phyloP scores from a whole-genome alignment of 768 basidiomycete species.

The Boletales sp. region DNA sequence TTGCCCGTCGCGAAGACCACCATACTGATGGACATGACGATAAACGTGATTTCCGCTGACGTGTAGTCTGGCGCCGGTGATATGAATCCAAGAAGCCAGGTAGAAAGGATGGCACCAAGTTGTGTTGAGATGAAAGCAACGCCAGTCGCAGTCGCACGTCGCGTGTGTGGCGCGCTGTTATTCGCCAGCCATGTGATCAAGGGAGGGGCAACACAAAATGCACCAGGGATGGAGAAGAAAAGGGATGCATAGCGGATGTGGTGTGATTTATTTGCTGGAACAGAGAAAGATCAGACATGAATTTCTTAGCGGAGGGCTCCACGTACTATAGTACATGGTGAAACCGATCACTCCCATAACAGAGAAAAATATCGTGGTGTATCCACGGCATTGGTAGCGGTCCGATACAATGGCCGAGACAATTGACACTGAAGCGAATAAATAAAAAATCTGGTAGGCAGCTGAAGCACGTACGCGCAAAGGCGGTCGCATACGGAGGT shows the following conservation, averaged over 20 bases:
- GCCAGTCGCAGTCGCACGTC: slow-evolving; percentile 58
- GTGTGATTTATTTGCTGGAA: slow-evolving; percentile 26
- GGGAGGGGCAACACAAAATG: slow-evolving; percentile 48
- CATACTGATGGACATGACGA: slow-evolving; percentile 39
- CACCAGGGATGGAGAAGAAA: slow-evolving; percentile 52
- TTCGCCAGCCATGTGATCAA: slow-evolving; percentile 60
- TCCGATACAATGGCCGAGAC: slow-evolving; percentile 50
- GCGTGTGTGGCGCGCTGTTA: slow-evolving; percentile 53
- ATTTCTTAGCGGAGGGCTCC: neutral
- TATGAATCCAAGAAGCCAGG: slow-evolving; percentile 54
- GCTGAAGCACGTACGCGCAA: slow-evolving; percentile 35
- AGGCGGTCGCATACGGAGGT: slow-evolving; percentile 47
- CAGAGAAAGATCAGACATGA: neutral
- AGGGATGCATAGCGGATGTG: slow-evolving; percentile 52
- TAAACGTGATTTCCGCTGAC: slow-evolving; percentile 39
- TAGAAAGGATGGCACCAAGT: slow-evolving; percentile 55
- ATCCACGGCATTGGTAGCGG: slow-evolving; percentile 48
- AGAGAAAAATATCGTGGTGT: slow-evolving; percentile 42
- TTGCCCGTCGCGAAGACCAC: slow-evolving; percentile 36
- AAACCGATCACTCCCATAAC: slow-evolving; percentile 49
- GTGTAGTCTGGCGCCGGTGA: slow-evolving; percentile 49
- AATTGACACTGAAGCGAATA: slow-evolving; percentile 31
- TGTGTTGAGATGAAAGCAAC: slow-evolving; percentile 53
- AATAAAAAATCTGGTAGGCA: neutral
- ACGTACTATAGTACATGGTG: slow-evolving; percentile 49